A percentile compares a stretch with the other conserved stretches of the same genome.
Evolutionary conservation across 2,329 filamentous ascomycete species (phyloP).

Genomic region (Colletotrichum chlorophyti): DNA sequence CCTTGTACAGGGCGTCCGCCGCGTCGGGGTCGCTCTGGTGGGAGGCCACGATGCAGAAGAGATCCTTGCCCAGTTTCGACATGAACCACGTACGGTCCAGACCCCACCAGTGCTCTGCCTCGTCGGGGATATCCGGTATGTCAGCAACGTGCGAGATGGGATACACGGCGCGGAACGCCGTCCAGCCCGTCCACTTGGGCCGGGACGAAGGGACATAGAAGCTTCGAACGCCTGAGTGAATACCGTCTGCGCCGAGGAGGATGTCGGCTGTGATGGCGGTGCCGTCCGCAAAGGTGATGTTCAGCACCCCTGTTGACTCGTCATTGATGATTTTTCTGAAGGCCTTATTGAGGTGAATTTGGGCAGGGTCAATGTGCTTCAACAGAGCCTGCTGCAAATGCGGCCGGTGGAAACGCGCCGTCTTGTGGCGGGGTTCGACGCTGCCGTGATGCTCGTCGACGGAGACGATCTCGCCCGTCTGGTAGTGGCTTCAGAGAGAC

Average conservation of each 20-base stretch:
- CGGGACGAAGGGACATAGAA: slow-evolving; percentile 50
- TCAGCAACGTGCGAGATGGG: slow-evolving; percentile 45
- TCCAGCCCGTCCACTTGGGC: slow-evolving; percentile 50
- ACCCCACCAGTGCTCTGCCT: slow-evolving; percentile 53
- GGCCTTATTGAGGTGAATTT: slow-evolving; percentile 51
- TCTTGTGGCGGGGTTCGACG: slow-evolving; percentile 45
- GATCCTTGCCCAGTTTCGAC: slow-evolving; percentile 45
- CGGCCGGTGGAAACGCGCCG: slow-evolving; percentile 52
- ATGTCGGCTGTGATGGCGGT: slow-evolving; percentile 50
- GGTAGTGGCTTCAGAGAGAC: slow-evolving; percentile 51
- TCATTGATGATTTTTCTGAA: slow-evolving; percentile 43
- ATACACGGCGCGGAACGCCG: slow-evolving; percentile 53
- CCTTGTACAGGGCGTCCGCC: slow-evolving; percentile 36
- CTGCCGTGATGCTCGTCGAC: slow-evolving; percentile 48
- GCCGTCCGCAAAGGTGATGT: slow-evolving; percentile 56
- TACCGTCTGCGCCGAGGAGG: slow-evolving; percentile 59
- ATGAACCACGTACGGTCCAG: slow-evolving; percentile 50
- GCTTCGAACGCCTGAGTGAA: slow-evolving; percentile 52
- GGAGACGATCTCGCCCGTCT: slow-evolving; percentile 51
- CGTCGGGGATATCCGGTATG: slow-evolving; percentile 45
- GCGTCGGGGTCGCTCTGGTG: slow-evolving; percentile 44
- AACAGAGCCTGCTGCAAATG: slow-evolving; percentile 57
- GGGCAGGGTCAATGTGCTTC: slow-evolving; percentile 47
- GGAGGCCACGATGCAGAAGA: slow-evolving; percentile 52
- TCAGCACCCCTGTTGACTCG: slow-evolving; percentile 33